These are phyloP conservation scores for Akanthomyces muscarius DNA, from an alignment of 2,329 filamentous ascomycete species.

Conservation along the genomic window DNA sequence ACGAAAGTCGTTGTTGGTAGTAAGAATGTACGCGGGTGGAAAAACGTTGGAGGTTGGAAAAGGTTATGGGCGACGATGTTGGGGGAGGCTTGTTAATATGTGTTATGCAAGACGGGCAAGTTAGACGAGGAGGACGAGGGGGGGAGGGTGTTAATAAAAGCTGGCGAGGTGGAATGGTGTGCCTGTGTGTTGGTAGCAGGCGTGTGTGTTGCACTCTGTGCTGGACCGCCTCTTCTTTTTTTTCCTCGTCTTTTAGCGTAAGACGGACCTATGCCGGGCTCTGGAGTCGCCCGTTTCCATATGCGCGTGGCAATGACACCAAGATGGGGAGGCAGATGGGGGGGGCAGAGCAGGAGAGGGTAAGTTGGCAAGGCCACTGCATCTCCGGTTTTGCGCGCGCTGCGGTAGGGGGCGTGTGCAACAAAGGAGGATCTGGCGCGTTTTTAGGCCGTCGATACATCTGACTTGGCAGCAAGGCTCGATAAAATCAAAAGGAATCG, in stretches of 20 bases:
- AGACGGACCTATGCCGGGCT: conserved; percentile 36
- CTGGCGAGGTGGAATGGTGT: conserved; percentile 21
- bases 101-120: neutral
- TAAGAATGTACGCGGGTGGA: neutral
- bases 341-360: neutral
- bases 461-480: conserved; percentile 28
- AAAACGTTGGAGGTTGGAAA: neutral
- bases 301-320: conserved; percentile 28
- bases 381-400: neutral
- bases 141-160: conserved; percentile 12
- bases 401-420: neutral
- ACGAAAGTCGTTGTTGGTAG: neutral
- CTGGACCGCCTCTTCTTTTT: neutral
- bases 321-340: conserved; percentile 7
- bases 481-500: conserved; percentile 6
- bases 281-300: conserved; percentile 37
- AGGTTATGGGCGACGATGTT: conserved; percentile 2
- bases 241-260: conserved; percentile 15
- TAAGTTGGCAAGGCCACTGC: neutral
- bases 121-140: conserved; percentile 4
- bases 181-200: conserved; percentile 16
- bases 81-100: conserved; percentile 17
- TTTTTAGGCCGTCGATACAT: conserved; percentile 35
- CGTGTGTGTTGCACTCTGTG: neutral
- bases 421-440: conserved; percentile 34